Evolutionary conservation across 108 stramenopile genomes (phyloP), one percentile per base, ranked within the genome.

Genomic region (Cyclotella atomus): DNA sequence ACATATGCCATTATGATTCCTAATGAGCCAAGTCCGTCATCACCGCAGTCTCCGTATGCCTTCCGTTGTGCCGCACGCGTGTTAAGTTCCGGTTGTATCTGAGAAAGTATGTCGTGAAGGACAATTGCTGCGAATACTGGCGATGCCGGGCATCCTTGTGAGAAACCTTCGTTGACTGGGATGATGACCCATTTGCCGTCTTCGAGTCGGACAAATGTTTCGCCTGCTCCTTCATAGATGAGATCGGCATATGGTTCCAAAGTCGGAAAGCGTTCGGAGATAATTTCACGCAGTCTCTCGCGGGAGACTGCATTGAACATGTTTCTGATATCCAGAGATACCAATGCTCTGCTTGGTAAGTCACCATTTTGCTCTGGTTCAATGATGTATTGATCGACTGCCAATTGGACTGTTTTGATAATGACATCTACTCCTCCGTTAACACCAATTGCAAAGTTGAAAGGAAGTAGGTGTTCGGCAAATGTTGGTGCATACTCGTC

Each of bases 381-480:
- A 10, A 9, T 1, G 65, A 66, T 75, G 20, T 55, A 75, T 33
- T 63, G 49, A 36, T 75, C 65, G 0, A 75, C 43, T 10, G 20
- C 41, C 0, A 75, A 55, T 5, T 53, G 65, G 16, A 65, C 59
- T 3, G 55, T 20, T 45, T 47, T 47, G 32, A 46, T 41, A 2
- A 75, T 32, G 15, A 73, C 50, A 27, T 75, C 38, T 1, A 32
- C 49, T 2, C 74, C 65, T 3, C 64, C 64, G 8, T 34, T 38
- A 0, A 59, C 44, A 28, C 74, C 65, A 8, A 75, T 4, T 0
- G 74, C 74, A 32, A 65, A 67, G 65, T 75, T 75, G 57, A 35
- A 49, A 17, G 74, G 74, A 17, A 75, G 74, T 0, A 75, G 56
- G 44, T 57, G 44, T 2, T 19, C 3, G 0, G 65, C 74, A 47